Conservation (phyloP, 140 eudicot genomes). For the Flaveria floridana region DNA sequence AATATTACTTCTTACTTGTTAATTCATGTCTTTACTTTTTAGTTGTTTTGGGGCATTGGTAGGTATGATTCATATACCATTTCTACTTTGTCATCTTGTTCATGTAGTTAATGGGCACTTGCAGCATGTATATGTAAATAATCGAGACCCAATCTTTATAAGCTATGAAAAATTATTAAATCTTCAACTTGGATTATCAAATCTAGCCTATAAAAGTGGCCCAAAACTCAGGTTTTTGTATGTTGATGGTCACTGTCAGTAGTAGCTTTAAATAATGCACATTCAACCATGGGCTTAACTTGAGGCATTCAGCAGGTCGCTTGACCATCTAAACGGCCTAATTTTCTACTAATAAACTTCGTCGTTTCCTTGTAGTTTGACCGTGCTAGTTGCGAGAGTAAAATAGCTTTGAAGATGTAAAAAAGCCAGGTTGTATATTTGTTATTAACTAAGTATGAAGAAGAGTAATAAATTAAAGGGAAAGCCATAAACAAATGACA, state of each 20-base stretch:
- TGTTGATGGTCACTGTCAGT: constrained; percentile 22
- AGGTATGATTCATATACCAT: constrained; percentile 36
- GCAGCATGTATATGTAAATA: constrained; percentile 23
- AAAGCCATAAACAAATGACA: constrained; percentile 22
- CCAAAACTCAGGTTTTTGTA: constrained; percentile 6
- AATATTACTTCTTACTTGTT: constrained; percentile 17
- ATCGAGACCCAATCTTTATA: constrained; percentile 31
- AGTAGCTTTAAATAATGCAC: neutral
- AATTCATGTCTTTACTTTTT: neutral
- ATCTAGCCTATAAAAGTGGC: constrained; percentile 23
- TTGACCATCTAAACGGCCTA: neutral
- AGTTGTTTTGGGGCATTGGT: constrained; percentile 27
- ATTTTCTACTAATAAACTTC: neutral
- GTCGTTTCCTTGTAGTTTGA: neutral
- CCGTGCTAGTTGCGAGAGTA: neutral
- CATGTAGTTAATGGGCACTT: constrained; percentile 31
- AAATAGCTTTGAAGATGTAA: too few relatives aligned
- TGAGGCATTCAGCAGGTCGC: neutral
- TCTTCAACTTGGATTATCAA: constrained; percentile 29
- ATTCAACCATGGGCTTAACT: neutral
- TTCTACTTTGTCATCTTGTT: constrained; percentile 40
- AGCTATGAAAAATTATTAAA: constrained; percentile 23
- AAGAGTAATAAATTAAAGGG: constrained; percentile 16
- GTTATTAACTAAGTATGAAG: neutral
- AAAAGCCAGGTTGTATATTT: too few relatives aligned